Base-by-base conservation (phyloP, 345 rosid species). In the Salix purpurea region DNA sequence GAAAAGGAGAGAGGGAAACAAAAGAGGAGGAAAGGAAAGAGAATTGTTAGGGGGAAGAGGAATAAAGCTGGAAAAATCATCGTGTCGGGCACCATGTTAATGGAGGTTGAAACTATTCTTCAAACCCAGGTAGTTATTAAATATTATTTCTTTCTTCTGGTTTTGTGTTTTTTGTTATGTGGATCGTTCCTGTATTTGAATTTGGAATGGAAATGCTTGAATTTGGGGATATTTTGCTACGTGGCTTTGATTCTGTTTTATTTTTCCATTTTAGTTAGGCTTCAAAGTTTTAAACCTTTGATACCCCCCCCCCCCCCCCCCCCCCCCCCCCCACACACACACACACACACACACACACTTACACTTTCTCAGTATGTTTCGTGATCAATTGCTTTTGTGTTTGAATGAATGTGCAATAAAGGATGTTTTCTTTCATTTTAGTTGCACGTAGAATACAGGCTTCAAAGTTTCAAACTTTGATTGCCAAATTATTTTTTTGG, bases 101-200 rank as follows among this genome's bases (percentile, higher is more conserved):
- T 88, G 80, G 97, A 95, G 74, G 81, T 81, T 65, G 99, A 95
- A 75, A 89, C 93, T 76, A 84, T 95, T 70, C 97, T 93, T 68
- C 99, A 95, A 84, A 89, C 96, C 40, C 97, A 91, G 96, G 99
- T 91, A 74, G 52, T 44, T 6, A 10, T 9, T 1, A 67, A 54
- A 52, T 26, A 6, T 11, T 44, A 15, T 66, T 66, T n/a, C 23
- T 42, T 26, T 16, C 2, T 13, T 24, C 42, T 36, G 9, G 7
- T 40, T 74, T 21, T 18, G 12, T 6, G 73, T 70, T 34, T 56
- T 46, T 36, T 32, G 65, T 32, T 62, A 7, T 11, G 28, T 58
- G 61, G 73, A 3, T 76, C 14, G 37, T 39, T 32, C 3, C 0
- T 46, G 0, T 69, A 5, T 34, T 54, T 48, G 44, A 34, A 12